A percentile compares a stretch with the other conserved stretches of the same genome.
These are phyloP conservation scores for Seiridium unicorne DNA, from an alignment of 2,329 filamentous ascomycete species.

Conservation along the genomic window DNA sequence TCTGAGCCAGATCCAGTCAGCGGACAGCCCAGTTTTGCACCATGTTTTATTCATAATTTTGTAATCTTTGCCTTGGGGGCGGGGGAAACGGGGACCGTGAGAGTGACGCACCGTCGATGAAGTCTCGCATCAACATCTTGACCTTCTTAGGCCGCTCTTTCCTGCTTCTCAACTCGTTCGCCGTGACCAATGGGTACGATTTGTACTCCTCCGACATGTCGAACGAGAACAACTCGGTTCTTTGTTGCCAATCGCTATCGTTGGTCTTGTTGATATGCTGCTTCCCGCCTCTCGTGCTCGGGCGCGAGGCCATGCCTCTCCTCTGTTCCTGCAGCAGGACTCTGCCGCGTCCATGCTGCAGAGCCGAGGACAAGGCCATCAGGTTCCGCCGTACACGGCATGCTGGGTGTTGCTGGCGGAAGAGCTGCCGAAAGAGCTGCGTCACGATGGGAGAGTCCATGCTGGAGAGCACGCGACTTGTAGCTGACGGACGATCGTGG, in stretches of 20 bases:
- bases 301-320: constrained; percentile 25
- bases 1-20: constrained; percentile 49
- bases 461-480: background rate
- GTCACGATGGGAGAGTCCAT: constrained; percentile 84
- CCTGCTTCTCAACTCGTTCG: constrained; percentile 70
- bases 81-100: constrained; percentile 8
- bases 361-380: constrained; percentile 29
- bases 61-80: too few species aligned
- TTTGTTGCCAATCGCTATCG: constrained; percentile 83
- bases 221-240: constrained; percentile 69
- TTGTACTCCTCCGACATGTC: constrained; percentile 81
- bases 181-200: constrained; percentile 80
- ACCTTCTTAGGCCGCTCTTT: constrained; percentile 79
- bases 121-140: constrained; percentile 97
- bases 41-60: too few species aligned
- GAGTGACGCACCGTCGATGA: constrained; percentile 75
- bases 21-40: background rate
- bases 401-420: constrained; percentile 71
- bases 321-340: constrained; percentile 30
- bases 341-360: constrained; percentile 36
- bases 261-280: constrained; percentile 30
- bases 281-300: constrained; percentile 20
- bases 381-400: constrained; percentile 54
- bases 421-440: constrained; percentile 82
- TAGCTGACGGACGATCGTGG: background rate